Conservation (phyloP, 2,329 filamentous ascomycete genomes). For the Neonectria faginata region DNA sequence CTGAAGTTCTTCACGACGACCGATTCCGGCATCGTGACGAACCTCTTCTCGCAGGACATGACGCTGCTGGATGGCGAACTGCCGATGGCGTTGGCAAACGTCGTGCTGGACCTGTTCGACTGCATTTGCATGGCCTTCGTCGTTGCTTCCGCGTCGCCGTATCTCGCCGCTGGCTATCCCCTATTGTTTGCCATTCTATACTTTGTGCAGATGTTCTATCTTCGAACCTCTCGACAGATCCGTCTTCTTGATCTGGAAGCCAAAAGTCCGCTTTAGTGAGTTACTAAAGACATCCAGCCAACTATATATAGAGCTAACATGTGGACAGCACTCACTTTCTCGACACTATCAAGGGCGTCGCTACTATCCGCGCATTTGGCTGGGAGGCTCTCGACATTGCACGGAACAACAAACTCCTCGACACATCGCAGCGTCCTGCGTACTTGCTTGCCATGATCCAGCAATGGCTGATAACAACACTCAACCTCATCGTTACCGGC, state of each 20-base stretch:
- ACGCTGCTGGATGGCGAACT: constrained; percentile 56
- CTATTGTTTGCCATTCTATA: constrained; percentile 60
- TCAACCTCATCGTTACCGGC: constrained; percentile 61
- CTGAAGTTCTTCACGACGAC: constrained; percentile 56
- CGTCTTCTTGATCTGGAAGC: constrained; percentile 71
- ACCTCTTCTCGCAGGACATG: constrained; percentile 61
- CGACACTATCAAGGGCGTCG: constrained; percentile 66
- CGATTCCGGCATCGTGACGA: constrained; percentile 56
- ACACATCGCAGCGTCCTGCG: constrained; percentile 62
- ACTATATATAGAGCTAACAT: constrained; percentile 7
- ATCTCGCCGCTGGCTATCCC: constrained; percentile 63
- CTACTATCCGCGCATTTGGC: constrained; percentile 68
- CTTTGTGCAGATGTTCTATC: constrained; percentile 66
- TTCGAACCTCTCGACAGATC: constrained; percentile 70
- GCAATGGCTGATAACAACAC: constrained; percentile 64
- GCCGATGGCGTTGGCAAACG: constrained; percentile 50
- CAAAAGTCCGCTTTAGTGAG: constrained; percentile 61
- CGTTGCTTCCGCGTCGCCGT: constrained; percentile 57
- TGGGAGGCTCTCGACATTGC: constrained; percentile 53
- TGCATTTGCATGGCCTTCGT: constrained; percentile 59
- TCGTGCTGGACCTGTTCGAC: constrained; percentile 38
- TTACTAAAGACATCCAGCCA: not conserved
- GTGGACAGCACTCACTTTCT: constrained; percentile 60
- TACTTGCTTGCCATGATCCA: constrained; percentile 57
- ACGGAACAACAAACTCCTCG: constrained; percentile 57